A percentile compares a stretch with the other conserved stretches of the same genome.
Conservation (phyloP, 768 basidiomycete species). For the Podaxis mareebaensis region DNA sequence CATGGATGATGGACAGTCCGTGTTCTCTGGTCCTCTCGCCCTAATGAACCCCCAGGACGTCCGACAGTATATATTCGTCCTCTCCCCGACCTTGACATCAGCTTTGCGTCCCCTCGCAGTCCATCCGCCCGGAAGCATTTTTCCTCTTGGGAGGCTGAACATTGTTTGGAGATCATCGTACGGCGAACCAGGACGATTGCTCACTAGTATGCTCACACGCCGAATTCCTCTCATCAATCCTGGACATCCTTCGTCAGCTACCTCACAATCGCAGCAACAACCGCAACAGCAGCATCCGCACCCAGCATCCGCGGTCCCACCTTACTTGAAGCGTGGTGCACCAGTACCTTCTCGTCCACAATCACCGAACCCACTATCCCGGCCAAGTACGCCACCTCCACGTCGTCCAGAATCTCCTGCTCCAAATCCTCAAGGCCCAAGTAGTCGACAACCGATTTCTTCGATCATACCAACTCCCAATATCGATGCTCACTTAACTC, state of each 20-base stretch:
- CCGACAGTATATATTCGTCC: constrained; percentile 86
- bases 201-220: constrained; percentile 88
- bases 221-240: constrained; percentile 60
- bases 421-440: constrained; percentile 33
- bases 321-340: constrained; percentile 65
- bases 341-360: constrained; percentile 19
- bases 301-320: constrained; percentile 72
- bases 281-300: constrained; percentile 39
- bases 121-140: constrained; percentile 58
- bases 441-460: constrained; percentile 28
- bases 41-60: constrained; percentile 84
- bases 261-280: constrained; percentile 68
- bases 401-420: constrained; percentile 40
- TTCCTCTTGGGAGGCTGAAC: constrained; percentile 85
- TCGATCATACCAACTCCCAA: constrained; percentile 21
- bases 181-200: constrained; percentile 82
- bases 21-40: constrained; percentile 65
- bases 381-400: constrained; percentile 59
- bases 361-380: constrained; percentile 35
- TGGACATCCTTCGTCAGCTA: constrained; percentile 60
- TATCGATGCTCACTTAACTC: constrained; percentile 59
- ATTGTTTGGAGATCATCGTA: constrained; percentile 86
- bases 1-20: constrained; percentile 23
- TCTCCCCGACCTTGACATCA: constrained; percentile 51
- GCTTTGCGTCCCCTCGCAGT: constrained; percentile 46